Percentiles rank a stretch among this genome's conserved stretches.
phyloP scores from a whole-genome alignment of 2,329 filamentous ascomycete genomes.

The Colletotrichum musicola region DNA sequence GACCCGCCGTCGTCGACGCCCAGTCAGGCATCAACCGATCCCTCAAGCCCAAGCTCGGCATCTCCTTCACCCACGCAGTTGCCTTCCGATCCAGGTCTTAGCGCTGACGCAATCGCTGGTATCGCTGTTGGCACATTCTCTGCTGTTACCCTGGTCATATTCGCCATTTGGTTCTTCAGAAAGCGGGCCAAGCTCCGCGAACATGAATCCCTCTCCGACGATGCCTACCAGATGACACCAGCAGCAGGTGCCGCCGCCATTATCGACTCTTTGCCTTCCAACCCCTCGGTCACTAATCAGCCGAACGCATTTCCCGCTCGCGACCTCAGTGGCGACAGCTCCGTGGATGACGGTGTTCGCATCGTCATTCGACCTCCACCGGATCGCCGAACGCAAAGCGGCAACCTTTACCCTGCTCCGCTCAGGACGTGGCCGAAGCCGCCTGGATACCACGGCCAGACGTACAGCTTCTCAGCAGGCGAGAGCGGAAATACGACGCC shows the following conservation, averaged over 20 bases:
- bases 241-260: neutral
- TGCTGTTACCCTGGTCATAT: constrained; percentile 42
- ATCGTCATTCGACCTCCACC: constrained; percentile 48
- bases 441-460: constrained; percentile 43
- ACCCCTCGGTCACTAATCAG: neutral
- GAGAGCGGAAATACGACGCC: constrained; percentile 42
- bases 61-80: constrained; percentile 11
- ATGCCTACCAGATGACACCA: constrained; percentile 39
- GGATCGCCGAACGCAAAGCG: constrained; percentile 32
- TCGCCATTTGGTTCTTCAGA: constrained; percentile 42
- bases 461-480: constrained; percentile 45
- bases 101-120: constrained; percentile 46
- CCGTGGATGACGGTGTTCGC: constrained; percentile 44
- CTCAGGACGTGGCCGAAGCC: constrained; percentile 45
- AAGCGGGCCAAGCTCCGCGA: constrained; percentile 35
- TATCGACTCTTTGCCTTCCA: neutral
- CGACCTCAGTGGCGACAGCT: constrained; percentile 30
- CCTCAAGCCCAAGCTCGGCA: constrained; percentile 8
- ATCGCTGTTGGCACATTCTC: constrained; percentile 44
- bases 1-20: neutral
- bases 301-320: neutral
- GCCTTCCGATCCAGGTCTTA: constrained; percentile 35
- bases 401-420: constrained; percentile 23
- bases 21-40: constrained; percentile 15
- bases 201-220: constrained; percentile 23